A percentile compares a stretch with the other conserved stretches of the same genome.
phyloP scores from a whole-genome alignment of 495 filamentous ascomycete species.

The Aspergillus diversus region DNA sequence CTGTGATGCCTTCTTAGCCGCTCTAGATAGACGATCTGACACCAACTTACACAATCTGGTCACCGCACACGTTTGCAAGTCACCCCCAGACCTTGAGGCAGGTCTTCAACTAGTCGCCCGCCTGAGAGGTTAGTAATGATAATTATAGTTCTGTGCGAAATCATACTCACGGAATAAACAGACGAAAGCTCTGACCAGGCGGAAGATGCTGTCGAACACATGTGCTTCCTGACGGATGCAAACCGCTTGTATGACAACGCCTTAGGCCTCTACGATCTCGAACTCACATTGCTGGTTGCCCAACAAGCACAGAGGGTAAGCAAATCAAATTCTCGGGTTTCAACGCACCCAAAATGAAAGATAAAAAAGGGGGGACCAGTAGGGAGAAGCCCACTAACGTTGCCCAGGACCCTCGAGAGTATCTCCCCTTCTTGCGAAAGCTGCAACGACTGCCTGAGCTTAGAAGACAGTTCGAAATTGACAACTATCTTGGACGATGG shows the following conservation, averaged over 20 bases:
- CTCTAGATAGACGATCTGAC: constrained; percentile 62
- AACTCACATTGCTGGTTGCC: constrained; percentile 85
- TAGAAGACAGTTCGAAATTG: constrained; percentile 79
- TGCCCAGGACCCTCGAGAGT: constrained; percentile 80
- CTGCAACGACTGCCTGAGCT: constrained; percentile 72
- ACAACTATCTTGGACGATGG: constrained; percentile 78
- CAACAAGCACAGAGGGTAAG: constrained; percentile 87
- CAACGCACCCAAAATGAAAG: not conserved
- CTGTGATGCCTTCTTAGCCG: constrained; percentile 80
- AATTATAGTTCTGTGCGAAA: not conserved
- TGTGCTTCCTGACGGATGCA: constrained; percentile 93
- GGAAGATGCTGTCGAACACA: constrained; percentile 88
- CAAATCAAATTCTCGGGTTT: too few species aligned
- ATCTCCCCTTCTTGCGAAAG: constrained; percentile 88
- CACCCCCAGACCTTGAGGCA: constrained; percentile 84
- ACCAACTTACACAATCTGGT: constrained; percentile 89
- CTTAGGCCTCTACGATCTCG: constrained; percentile 87
- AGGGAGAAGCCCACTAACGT: constrained; percentile 13
- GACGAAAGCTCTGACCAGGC: constrained; percentile 67
- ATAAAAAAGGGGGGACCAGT: not conserved
- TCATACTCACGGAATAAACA: constrained; percentile 30
- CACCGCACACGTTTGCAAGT: constrained; percentile 92
- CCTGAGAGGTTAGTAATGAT: constrained; percentile 57
- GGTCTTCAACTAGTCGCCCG: constrained; percentile 77
- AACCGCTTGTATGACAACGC: constrained; percentile 92